Evolutionary conservation across 352 stramenopile genomes (phyloP), one percentile per base, ranked within the genome.

Genomic region (Aphanomyces astaci): DNA sequence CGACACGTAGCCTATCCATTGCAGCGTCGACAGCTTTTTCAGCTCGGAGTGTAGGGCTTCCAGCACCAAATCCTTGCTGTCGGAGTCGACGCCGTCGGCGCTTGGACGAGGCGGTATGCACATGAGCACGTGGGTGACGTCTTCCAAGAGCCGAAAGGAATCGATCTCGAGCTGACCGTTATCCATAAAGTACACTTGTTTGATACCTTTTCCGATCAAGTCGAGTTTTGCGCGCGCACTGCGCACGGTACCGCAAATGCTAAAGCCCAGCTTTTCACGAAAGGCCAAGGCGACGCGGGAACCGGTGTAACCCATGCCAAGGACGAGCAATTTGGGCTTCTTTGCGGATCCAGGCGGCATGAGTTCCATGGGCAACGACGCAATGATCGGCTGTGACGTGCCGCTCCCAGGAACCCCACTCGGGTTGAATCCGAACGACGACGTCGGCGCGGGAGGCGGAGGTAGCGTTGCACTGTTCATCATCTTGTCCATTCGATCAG

Each of bases 1-100:
- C 32, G 91, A 97, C 48, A 97, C 73, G 72, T 97, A 97, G 13
- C 76, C 91, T 51, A 95, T 71, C 90, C 90, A 97, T 28, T 79
- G 65, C n/a, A 95, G 70, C 56, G 76, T 86, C 19, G 49, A 64
- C 24, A 65, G 45, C 53, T 68, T 72, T 36, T 71, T 31, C 25
- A 77, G 30, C 33, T 76, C 57, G 40, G 72, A 54, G 32, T 76
- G 69, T 5, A 81, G 76, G 4, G 63, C 73, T 28, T 57, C 64
- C 30, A 96, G 71, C 51, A 96, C 88, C 0, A 85, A 83, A 71
- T 96, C 89, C 25, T 80, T 78, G 36, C 68, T 69, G 30, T 56
- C 54, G 15, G 30, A 19, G 25, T 59, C 27, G 25, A 9, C 9
- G 2, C 7, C 7, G 11, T 53, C 45, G 43, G 40, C 33, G 11